phyloP scores from a whole-genome alignment of 768 basidiomycete species.

The Pulveroboletus frians region DNA sequence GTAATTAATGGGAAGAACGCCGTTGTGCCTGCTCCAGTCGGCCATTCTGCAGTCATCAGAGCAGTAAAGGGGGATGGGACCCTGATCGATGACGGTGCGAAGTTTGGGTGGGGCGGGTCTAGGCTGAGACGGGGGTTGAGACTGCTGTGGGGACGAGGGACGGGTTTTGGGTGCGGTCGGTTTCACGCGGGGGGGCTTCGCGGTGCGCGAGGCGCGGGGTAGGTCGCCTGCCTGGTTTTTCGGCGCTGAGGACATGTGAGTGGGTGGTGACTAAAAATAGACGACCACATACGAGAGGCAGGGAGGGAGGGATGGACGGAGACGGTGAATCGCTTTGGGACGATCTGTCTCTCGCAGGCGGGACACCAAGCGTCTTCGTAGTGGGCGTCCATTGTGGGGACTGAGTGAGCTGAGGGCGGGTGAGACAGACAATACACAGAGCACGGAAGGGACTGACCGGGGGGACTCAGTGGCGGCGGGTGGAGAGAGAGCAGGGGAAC shows the following conservation, averaged over 20 bases:
- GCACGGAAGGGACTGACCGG: neutral
- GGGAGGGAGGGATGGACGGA: conserved; percentile 39
- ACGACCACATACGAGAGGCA: conserved; percentile 38
- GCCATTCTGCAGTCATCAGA: conserved; percentile 67
- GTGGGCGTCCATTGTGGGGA: conserved; percentile 30
- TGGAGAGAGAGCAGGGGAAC: conserved; percentile 12
- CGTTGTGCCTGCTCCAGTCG: conserved; percentile 45
- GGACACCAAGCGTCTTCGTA: conserved; percentile 80
- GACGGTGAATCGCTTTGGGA: conserved; percentile 68
- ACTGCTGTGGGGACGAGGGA: conserved; percentile 20
- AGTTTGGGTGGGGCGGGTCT: conserved; percentile 39
- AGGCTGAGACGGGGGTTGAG: conserved; percentile 17
- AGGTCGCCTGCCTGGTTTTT: conserved; percentile 26
- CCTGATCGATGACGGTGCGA: conserved; percentile 72
- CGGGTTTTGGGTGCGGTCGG: conserved; percentile 48
- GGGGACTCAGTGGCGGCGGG: conserved; percentile 19
- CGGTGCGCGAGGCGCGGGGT: conserved; percentile 30
- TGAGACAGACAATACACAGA: neutral
- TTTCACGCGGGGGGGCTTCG: conserved; percentile 49
- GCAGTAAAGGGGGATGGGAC: conserved; percentile 79
- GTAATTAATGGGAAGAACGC: conserved; percentile 42
- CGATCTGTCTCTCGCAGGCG: conserved; percentile 69
- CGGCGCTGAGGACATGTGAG: conserved; percentile 12
- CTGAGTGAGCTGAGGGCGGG: conserved; percentile 1
- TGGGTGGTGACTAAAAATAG: neutral